Evolutionary conservation across 306 rosid species (phyloP).

Genomic region (Mimosa bimucronata): DNA sequence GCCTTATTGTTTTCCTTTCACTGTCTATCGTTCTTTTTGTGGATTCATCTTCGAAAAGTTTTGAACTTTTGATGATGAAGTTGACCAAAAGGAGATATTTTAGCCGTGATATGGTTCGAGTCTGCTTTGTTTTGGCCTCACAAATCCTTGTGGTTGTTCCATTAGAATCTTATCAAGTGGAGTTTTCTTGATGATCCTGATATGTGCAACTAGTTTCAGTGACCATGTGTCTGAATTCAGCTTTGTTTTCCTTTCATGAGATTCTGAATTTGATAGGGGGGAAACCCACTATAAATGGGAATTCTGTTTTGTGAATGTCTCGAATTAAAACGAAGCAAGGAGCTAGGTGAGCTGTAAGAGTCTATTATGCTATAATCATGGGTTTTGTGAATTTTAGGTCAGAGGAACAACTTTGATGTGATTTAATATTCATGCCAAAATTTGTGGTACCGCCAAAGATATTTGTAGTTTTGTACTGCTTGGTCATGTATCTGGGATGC

Average conservation of each 20-base stretch:
- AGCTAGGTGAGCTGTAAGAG: constrained; percentile 17
- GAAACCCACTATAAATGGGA: not conserved
- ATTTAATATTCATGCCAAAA: not conserved
- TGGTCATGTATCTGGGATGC: not conserved
- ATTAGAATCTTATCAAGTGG: constrained; percentile 16
- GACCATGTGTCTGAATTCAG: constrained; percentile 36
- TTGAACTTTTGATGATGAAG: constrained; percentile 29
- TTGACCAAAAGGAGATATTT: constrained; percentile 48
- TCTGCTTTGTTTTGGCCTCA: constrained; percentile 1
- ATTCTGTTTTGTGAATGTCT: constrained; percentile 17
- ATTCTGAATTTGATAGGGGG: constrained; percentile 22
- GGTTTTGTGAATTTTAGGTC: constrained; percentile 15
- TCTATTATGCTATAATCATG: constrained; percentile 7
- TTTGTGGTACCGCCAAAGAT: not conserved
- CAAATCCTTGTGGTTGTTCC: constrained; percentile 27
- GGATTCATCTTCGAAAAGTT: constrained; percentile 29
- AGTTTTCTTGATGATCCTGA: constrained; percentile 15
- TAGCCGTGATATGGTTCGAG: constrained; percentile 31
- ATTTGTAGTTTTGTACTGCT: not conserved
- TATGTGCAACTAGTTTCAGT: constrained; percentile 8
- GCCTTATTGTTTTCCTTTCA: constrained; percentile 10
- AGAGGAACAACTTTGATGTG: constrained; percentile 13
- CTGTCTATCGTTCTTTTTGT: not conserved
- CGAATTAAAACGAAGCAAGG: constrained; percentile 19
- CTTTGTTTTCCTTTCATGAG: constrained; percentile 22